Base-by-base conservation (phyloP, 2,329 filamentous ascomycete species). In the Atkinsonella texensis region DNA sequence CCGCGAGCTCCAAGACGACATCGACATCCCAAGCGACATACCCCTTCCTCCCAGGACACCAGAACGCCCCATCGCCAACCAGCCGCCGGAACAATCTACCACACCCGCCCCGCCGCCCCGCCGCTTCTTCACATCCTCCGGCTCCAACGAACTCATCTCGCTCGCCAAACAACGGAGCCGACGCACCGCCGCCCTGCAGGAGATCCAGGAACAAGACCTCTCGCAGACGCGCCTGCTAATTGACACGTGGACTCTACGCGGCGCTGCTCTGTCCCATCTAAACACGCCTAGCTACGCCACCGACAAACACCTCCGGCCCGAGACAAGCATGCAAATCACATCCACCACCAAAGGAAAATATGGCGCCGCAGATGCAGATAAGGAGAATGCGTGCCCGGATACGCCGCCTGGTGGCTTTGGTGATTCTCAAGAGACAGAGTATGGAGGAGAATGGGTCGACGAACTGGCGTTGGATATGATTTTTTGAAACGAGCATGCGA, bases 1-100 rank as follows among this genome's bases (percentile, higher is more conserved):
- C 7, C 68, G 71, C 17, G 78, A 82, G 59, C 62, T 82, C 2
- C 71, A 74, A 33, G 69, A 74, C 54, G 59, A 65, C 56, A 15
- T 44, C 17, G 59, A 65, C 56, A n/a, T 44, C 17, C 23, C 39
- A 15, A 11, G 35, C 46, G 32, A 41, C 18, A 4, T 18, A 20
- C 13, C 6, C 42, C 18, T 3, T 2, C 18, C n/a, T 5, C n/a
- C 20, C 38, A n/a, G 4, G n/a, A 35, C 18, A 18, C 40, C 28
- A 20, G 23, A 48, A 46, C 15, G 39, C 17, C 7, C 3, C 15
- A 4, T 12, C 18, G 20, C 28, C 18, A 45, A 45, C 13, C 20
- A 18, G 33, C 58, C 20, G 55, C 56, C 23, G 58, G 56, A 46
- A 48, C 57, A 53, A 10, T 12, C 9, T 8, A 58, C 32, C 40